Conservation (phyloP, 2,329 filamentous ascomycete species). For the Cryphonectria naterciae region DNA sequence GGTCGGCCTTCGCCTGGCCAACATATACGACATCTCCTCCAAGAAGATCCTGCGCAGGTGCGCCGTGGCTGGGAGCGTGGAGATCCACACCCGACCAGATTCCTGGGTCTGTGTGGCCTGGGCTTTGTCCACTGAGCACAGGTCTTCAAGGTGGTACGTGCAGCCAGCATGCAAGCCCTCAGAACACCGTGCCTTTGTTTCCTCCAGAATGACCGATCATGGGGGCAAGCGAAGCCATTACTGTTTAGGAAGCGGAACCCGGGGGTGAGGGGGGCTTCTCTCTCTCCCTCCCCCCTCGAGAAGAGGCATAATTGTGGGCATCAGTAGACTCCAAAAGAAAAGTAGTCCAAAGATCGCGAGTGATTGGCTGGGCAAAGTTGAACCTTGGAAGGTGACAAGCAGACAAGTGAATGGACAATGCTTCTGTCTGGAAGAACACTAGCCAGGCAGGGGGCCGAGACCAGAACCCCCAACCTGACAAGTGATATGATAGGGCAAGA, state of each 20-base stretch:
- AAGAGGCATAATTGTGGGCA: neutral
- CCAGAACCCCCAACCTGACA: neutral
- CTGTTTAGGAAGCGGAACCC: neutral
- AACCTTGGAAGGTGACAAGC: neutral
- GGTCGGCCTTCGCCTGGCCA: too few relatives aligned
- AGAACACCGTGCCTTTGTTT: neutral
- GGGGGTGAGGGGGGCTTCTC: neutral
- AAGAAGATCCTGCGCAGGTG: too few relatives aligned
- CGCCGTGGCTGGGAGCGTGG: too few relatives aligned
- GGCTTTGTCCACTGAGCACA: neutral
- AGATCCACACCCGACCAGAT: slow-evolving; percentile 26
- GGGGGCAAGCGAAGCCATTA: neutral
- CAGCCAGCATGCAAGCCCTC: neutral
- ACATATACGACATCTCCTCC: too few relatives aligned
- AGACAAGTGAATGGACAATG: neutral
- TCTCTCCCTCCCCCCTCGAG: neutral
- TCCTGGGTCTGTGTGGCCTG: slow-evolving; percentile 9
- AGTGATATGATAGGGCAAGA: neutral
- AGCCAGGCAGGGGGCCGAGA: neutral
- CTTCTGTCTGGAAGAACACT: slow-evolving; percentile 8
- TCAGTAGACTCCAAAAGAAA: neutral
- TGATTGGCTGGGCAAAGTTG: neutral
- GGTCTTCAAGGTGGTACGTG: neutral
- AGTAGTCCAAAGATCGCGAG: neutral
- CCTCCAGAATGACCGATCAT: neutral